These are phyloP conservation scores for Zoysia matrella DNA, from an alignment of 202 grass and related monocot species.

Conservation along the genomic window DNA sequence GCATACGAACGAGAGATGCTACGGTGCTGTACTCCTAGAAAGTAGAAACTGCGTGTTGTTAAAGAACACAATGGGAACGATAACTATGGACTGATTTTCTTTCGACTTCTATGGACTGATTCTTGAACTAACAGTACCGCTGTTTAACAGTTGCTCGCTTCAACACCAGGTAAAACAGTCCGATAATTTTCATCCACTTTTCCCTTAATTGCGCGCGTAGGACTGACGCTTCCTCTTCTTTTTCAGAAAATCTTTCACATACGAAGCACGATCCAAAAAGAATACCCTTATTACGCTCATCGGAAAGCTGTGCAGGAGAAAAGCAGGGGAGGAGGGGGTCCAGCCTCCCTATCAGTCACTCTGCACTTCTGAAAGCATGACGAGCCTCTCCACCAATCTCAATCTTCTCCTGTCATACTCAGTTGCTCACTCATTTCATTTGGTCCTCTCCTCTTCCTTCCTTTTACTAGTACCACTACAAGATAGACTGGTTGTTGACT, in stretches of 20 bases:
- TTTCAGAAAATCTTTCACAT: slow-evolving; percentile 35
- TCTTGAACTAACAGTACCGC: background rate
- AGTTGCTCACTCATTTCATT: background rate
- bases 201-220: slow-evolving; percentile 29
- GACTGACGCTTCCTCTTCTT: slow-evolving; percentile 28
- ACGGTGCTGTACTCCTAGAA: background rate
- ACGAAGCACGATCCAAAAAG: slow-evolving; percentile 35
- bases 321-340: background rate
- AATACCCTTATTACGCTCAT: background rate
- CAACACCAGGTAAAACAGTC: background rate
- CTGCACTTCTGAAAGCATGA: slow-evolving; percentile 21
- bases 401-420: background rate
- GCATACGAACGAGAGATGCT: background rate
- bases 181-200: background rate
- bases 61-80: background rate
- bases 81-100: too few species aligned
- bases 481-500: background rate
- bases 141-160: background rate
- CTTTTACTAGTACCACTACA: too few species aligned
- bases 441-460: background rate
- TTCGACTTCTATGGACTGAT: background rate
- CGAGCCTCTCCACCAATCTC: slow-evolving; percentile 12
- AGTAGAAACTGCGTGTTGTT: background rate
- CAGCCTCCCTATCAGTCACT: background rate
- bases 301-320: slow-evolving; percentile 6